A percentile compares a stretch with the other conserved stretches of the same genome.
phyloP scores from a whole-genome alignment of 176 grass and related monocot genomes.

The Oryza nivara region DNA sequence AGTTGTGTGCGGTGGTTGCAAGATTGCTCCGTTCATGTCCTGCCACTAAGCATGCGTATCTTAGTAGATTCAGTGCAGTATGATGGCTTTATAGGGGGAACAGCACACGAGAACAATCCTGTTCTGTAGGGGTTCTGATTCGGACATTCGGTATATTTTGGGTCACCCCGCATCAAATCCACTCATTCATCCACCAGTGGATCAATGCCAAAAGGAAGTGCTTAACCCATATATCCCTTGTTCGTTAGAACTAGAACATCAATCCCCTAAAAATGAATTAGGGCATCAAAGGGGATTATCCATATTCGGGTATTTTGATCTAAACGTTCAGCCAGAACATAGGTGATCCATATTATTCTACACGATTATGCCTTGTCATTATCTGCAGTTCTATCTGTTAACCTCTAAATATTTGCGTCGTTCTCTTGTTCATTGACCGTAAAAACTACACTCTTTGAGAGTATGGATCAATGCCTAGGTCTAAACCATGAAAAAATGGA shows the following conservation, averaged over 20 bases:
- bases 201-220: not conserved
- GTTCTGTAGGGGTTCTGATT: not conserved
- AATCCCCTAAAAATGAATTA: slow-evolving; percentile 25
- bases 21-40: not conserved
- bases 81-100: not conserved
- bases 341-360: not conserved
- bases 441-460: not conserved
- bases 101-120: not conserved
- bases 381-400: not conserved
- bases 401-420: not conserved
- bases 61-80: slow-evolving; percentile 30
- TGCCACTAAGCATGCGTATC: not conserved
- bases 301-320: not conserved
- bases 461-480: not conserved
- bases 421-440: slow-evolving; percentile 16
- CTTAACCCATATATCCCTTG: not conserved
- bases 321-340: slow-evolving; percentile 6
- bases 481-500: not conserved
- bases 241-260: slow-evolving; percentile 19
- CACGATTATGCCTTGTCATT: not conserved
- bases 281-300: not conserved
- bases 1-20: not conserved
- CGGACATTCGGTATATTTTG: not conserved
- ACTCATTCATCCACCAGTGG: not conserved
- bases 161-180: not conserved